Percentiles rank a stretch among this genome's conserved stretches.
phyloP scores from a whole-genome alignment of 2,329 filamentous ascomycete genomes.

The Corinectria fuckeliana region DNA sequence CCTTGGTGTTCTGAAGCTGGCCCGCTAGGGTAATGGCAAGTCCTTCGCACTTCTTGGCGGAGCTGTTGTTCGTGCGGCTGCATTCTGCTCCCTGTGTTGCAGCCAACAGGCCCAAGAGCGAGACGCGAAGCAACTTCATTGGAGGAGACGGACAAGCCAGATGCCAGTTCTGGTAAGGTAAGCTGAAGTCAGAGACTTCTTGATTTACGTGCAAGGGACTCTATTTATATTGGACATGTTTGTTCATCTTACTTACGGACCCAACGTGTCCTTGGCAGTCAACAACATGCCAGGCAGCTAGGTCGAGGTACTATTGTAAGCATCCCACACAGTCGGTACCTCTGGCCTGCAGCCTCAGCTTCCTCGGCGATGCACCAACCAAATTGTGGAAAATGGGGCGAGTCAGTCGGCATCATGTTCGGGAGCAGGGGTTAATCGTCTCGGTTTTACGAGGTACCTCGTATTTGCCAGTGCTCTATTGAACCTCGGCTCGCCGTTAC shows the following conservation, averaged over 20 bases:
- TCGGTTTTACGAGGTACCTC: not conserved
- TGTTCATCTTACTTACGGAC: no score
- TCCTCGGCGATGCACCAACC: not conserved
- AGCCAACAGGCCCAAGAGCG: not conserved
- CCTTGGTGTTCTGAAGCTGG: slow-evolving; percentile 5
- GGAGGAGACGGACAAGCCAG: not conserved
- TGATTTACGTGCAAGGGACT: not conserved
- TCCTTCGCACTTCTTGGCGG: slow-evolving; percentile 6
- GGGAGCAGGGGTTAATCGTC: not conserved
- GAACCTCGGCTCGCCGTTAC: not conserved
- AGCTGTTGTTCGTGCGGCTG: not conserved
- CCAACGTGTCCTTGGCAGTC: no score
- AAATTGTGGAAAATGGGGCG: not conserved
- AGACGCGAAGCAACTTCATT: slow-evolving; percentile 9
- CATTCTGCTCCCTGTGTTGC: not conserved
- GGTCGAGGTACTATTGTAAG: no score
- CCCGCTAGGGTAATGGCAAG: not conserved
- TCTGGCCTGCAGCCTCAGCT: no score
- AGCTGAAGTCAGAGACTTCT: no score
- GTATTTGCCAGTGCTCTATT: not conserved
- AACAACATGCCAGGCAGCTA: no score
- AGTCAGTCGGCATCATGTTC: not conserved
- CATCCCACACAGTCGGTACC: no score
- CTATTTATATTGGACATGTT: no score
- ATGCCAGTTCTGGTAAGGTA: not conserved